These are phyloP conservation scores for Glonium stellatum DNA, from an alignment of 495 filamentous ascomycete genomes.

Conservation along the genomic window DNA sequence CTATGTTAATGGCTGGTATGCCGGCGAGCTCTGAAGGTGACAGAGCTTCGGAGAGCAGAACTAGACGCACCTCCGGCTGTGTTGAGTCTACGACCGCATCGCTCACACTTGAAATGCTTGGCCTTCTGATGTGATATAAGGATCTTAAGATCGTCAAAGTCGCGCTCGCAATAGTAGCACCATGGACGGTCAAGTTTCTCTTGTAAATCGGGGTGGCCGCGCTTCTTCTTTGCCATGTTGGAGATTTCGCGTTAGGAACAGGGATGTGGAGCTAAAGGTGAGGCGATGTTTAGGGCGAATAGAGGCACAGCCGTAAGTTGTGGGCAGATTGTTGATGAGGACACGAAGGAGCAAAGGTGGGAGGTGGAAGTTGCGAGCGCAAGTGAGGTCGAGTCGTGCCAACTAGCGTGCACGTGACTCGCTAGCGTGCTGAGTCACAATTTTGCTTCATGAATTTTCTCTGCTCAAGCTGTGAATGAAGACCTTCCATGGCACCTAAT, in stretches of 20 bases:
- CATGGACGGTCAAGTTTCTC: conserved; percentile 82
- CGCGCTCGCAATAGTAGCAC: conserved; percentile 99
- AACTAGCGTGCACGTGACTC: not conserved
- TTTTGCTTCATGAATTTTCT: not conserved
- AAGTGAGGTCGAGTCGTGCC: not conserved
- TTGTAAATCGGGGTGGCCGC: conserved; percentile 74
- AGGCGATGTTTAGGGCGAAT: not conserved
- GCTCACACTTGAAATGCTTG: conserved; percentile 95
- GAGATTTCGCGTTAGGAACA: not conserved
- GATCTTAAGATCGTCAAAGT: conserved; percentile 95
- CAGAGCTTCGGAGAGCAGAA: not conserved
- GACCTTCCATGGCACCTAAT: not conserved
- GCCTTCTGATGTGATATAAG: conserved; percentile 95
- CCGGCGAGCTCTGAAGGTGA: not conserved
- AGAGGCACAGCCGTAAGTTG: not conserved
- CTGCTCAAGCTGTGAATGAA: not conserved
- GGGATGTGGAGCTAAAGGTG: not conserved
- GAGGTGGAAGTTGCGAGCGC: not conserved
- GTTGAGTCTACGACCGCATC: conserved; percentile 79
- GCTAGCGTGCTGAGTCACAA: not conserved
- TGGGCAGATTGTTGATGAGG: not conserved
- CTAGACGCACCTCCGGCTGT: conserved; percentile 76
- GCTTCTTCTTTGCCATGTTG: conserved; percentile 79
- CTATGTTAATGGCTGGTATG: not conserved
- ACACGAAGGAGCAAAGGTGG: not conserved